These are phyloP conservation scores for Rhytidhysteron rufulum DNA, from an alignment of 2,329 filamentous ascomycete species.

Conservation along the genomic window DNA sequence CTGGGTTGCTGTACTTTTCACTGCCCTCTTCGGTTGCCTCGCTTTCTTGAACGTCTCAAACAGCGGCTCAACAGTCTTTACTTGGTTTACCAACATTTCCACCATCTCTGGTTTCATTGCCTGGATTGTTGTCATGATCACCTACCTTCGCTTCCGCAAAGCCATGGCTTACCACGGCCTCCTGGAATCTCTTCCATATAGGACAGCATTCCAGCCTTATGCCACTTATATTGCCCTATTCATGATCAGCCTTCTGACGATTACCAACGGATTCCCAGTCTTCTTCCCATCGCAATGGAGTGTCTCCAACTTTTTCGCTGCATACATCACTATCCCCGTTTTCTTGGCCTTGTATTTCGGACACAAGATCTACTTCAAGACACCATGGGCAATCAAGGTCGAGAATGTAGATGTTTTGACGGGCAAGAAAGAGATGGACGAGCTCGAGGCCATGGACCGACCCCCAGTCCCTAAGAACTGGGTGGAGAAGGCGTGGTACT, in stretches of 20 bases:
- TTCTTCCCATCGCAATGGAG: constrained; percentile 49
- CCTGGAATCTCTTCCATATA: constrained; percentile 50
- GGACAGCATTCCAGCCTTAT: constrained; percentile 45
- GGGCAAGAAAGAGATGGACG: constrained; percentile 46
- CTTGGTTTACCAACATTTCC: constrained; percentile 68
- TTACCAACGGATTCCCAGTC: constrained; percentile 62
- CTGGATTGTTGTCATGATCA: constrained; percentile 53
- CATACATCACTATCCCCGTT: constrained; percentile 44
- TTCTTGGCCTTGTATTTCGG: constrained; percentile 49
- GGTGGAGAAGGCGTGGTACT: constrained; percentile 48
- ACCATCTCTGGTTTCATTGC: constrained; percentile 54
- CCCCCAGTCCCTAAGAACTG: constrained; percentile 36
- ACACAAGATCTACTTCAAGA: constrained; percentile 66
- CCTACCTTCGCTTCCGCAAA: constrained; percentile 56
- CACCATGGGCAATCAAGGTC: constrained; percentile 49
- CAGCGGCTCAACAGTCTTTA: constrained; percentile 50
- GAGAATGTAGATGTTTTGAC: constrained; percentile 43
- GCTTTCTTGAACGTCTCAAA: constrained; percentile 49
- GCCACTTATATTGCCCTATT: constrained; percentile 58
- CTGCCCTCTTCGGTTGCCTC: constrained; percentile 41
- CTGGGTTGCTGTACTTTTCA: constrained; percentile 35
- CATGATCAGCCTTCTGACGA: constrained; percentile 47
- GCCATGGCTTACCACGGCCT: constrained; percentile 51
- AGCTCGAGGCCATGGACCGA: constrained; percentile 42
- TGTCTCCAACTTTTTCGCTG: constrained; percentile 48